Evolutionary conservation across 495 filamentous ascomycete species (phyloP), one percentile per base, ranked within the genome.

Genomic region (Neurospora sp.): DNA sequence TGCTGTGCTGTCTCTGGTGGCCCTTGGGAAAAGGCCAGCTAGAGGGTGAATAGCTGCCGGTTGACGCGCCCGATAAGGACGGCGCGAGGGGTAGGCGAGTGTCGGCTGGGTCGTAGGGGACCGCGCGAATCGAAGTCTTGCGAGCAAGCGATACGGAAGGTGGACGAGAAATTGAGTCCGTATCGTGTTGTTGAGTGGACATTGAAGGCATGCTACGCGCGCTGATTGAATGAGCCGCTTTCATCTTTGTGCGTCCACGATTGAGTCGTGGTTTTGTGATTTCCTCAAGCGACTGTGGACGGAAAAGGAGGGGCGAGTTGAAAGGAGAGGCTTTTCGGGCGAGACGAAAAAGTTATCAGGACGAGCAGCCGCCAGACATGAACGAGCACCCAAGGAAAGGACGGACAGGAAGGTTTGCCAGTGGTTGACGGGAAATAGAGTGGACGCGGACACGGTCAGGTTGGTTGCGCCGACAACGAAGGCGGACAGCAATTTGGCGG

Each of bases 31-130:
- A 77, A 9, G 71, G 75, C 75, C 73, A 77, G 12, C 59, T 72
- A 6, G 71, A 73, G 7, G 73, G 73, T 22, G 75, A 77, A 37
- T 73, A 69, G 35, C 20, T 70, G 12, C 46, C 88, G 88, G 77
- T 83, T 5, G 53, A 14, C 2, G 69, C n/a, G 53, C 53, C 53
- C 27, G 53, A 65, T 3, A 65, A 18, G 14, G 53, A 65, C 5
- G 12, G 27, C 14, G 53, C 53, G 53, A 65, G 22, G 53, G 53
- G 53, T 35, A 65, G 27, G 14, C 53, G 53, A 9, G 42, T 38
- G 22, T 75, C 61, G n/a, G 20, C 48, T n/a, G 40, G 69, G 59
- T 68, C 73, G 42, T 73, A 73, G 5, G 69, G 74, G 14, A 75
- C 74, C 1, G 71, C 72, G 59, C 74, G 71, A 37, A 75, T 75